Conservation (phyloP, 495 filamentous ascomycete genomes). For the Daldinia concentrica region DNA sequence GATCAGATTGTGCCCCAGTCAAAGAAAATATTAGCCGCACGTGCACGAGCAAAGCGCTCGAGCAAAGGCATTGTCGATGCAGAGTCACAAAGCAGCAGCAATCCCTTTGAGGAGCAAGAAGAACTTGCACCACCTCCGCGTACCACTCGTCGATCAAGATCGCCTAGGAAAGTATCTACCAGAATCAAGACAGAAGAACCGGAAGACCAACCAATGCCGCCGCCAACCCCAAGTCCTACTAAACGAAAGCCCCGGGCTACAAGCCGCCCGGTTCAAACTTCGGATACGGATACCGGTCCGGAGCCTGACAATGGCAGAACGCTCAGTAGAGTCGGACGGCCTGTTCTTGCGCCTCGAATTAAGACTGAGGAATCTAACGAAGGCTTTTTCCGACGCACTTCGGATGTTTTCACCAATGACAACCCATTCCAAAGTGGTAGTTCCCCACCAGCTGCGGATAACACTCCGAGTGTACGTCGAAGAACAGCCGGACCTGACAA, state of each 20-base stretch:
- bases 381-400: slow-evolving; percentile 54
- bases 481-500: slow-evolving; percentile 48
- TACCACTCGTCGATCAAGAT: slow-evolving; percentile 53
- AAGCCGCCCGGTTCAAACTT: slow-evolving; percentile 56
- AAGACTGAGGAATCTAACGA: slow-evolving; percentile 58
- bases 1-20: slow-evolving; percentile 80
- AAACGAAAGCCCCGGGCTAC: slow-evolving; percentile 62
- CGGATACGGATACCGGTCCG: slow-evolving; percentile 63
- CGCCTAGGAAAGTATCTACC: slow-evolving; percentile 57
- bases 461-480: slow-evolving; percentile 54
- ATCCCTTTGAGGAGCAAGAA: slow-evolving; percentile 55
- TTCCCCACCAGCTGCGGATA: slow-evolving; percentile 49
- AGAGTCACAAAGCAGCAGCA: slow-evolving; percentile 61
- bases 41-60: slow-evolving; percentile 78
- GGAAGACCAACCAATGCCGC: slow-evolving; percentile 48
- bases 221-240: slow-evolving; percentile 54
- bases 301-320: slow-evolving; percentile 47
- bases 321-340: slow-evolving; percentile 35
- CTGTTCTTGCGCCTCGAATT: slow-evolving; percentile 52
- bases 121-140: slow-evolving; percentile 55
- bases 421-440: slow-evolving; percentile 94
- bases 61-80: slow-evolving; percentile 87
- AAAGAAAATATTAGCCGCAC: slow-evolving; percentile 74
- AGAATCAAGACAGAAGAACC: slow-evolving; percentile 60
- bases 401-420: slow-evolving; percentile 77